phyloP scores from a whole-genome alignment of 1,139 yeast species.

The Saccharomycopsis hybrid region DNA sequence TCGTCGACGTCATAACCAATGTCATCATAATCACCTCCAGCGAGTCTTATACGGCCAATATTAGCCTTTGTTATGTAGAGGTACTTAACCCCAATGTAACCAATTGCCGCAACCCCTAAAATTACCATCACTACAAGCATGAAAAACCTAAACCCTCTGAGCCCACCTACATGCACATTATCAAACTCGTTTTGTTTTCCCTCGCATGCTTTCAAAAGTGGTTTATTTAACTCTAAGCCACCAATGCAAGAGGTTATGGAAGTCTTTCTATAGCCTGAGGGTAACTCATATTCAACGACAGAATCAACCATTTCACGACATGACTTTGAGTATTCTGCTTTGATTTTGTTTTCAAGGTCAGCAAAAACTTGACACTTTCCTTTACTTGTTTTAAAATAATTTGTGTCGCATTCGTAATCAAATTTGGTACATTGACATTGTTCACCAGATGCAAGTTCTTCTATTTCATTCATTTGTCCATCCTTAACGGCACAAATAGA shows the following conservation, averaged over 20 bases:
- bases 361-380: slow-evolving; percentile 58
- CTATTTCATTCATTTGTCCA: slow-evolving; percentile 39
- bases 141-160: slow-evolving; percentile 37
- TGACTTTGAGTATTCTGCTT: slow-evolving; percentile 34
- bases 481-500: slow-evolving; percentile 67
- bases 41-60: too few relatives aligned
- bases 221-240: slow-evolving; percentile 49
- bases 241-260: slow-evolving; percentile 54
- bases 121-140: slow-evolving; percentile 43
- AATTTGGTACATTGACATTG: slow-evolving; percentile 59
- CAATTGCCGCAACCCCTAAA: slow-evolving; percentile 43
- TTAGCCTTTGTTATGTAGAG: too few relatives aligned
- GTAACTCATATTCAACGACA: slow-evolving; percentile 51
- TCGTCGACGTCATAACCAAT: too few relatives aligned
- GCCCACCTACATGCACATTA: slow-evolving; percentile 46
- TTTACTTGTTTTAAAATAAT: slow-evolving; percentile 54
- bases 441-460: too few relatives aligned
- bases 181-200: slow-evolving; percentile 58
- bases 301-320: slow-evolving; percentile 45
- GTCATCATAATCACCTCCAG: too few relatives aligned
- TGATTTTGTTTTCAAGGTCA: slow-evolving; percentile 31
- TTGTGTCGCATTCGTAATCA: slow-evolving; percentile 78
- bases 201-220: slow-evolving; percentile 62
- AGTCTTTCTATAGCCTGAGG: slow-evolving; percentile 58
- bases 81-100: slow-evolving; percentile 49